These are phyloP conservation scores for Phyllosticta citribraziliensis DNA, from an alignment of 2,329 filamentous ascomycete genomes.

Conservation along the genomic window DNA sequence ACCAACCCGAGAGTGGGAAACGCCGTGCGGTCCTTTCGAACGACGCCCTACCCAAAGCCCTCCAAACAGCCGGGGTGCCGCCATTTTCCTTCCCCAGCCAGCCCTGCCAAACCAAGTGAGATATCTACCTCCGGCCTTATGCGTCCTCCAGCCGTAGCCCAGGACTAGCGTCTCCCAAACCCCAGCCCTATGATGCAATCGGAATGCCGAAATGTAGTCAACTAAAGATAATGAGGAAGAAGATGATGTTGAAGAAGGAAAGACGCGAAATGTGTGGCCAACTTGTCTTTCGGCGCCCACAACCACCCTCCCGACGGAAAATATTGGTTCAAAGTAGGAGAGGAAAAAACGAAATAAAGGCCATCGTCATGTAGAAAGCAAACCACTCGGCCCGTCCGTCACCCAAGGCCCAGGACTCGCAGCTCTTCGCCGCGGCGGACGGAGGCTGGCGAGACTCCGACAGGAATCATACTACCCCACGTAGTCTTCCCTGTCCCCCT, in stretches of 20 bases:
- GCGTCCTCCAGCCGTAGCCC: background rate
- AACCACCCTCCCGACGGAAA: background rate
- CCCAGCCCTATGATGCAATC: background rate
- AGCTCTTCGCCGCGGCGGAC: background rate
- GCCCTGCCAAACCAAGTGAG: conserved; percentile 2
- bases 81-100: background rate
- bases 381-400: background rate
- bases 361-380: background rate
- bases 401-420: background rate
- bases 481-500: conserved; percentile 31
- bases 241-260: background rate
- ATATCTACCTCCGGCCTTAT: conserved; percentile 5
- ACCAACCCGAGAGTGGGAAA: conserved; percentile 7
- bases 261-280: background rate
- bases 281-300: background rate
- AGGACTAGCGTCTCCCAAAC: background rate
- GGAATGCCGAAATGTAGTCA: background rate
- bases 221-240: background rate
- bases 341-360: background rate
- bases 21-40: conserved; percentile 4
- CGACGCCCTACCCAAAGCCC: conserved; percentile 1
- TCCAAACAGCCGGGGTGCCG: background rate
- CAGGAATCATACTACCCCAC: conserved; percentile 11
- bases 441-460: background rate
- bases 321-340: background rate